phyloP scores from a whole-genome alignment of 2,329 filamentous ascomycete species.

The Beauveria bassiana region DNA sequence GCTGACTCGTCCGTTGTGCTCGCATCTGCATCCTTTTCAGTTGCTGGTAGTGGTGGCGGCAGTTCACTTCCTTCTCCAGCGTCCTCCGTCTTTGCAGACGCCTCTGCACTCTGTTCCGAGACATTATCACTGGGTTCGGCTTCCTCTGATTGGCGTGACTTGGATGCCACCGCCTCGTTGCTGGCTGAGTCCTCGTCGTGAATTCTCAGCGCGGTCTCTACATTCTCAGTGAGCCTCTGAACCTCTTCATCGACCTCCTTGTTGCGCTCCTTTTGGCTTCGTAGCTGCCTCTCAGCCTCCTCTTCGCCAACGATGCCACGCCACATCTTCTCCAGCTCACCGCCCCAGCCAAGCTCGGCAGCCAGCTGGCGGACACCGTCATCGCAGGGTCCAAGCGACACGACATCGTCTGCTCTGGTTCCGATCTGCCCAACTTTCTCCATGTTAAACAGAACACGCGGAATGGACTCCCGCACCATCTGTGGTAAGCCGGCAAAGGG shows the following conservation, averaged over 20 bases:
- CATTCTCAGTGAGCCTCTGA: conserved; percentile 27
- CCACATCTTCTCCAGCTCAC: conserved; percentile 77
- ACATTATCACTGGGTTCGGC: conserved; percentile 24
- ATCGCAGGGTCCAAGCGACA: conserved; percentile 78
- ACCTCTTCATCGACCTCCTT: conserved; percentile 37
- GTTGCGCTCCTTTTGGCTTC: conserved; percentile 22
- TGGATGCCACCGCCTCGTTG: background rate
- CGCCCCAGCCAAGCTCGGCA: conserved; percentile 71
- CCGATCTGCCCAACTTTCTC: conserved; percentile 77
- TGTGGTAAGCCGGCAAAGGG: conserved; percentile 79
- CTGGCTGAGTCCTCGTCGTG: conserved; percentile 16
- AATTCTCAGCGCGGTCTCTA: conserved; percentile 27
- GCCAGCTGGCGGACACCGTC: conserved; percentile 71
- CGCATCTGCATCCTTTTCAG: background rate
- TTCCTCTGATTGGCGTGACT: conserved; percentile 7
- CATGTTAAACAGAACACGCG: conserved; percentile 80
- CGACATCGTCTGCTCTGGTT: conserved; percentile 70
- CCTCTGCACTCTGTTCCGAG: background rate
- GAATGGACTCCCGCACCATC: conserved; percentile 52
- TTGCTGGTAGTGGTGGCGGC: background rate
- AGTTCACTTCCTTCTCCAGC: background rate
- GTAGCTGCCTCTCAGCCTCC: conserved; percentile 43
- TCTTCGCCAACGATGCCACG: conserved; percentile 55
- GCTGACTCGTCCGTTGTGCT: background rate
- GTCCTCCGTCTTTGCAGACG: background rate